These are phyloP conservation scores for Chrysoporthe austroafricana DNA, from an alignment of 2,329 filamentous ascomycete species.

Conservation along the genomic window DNA sequence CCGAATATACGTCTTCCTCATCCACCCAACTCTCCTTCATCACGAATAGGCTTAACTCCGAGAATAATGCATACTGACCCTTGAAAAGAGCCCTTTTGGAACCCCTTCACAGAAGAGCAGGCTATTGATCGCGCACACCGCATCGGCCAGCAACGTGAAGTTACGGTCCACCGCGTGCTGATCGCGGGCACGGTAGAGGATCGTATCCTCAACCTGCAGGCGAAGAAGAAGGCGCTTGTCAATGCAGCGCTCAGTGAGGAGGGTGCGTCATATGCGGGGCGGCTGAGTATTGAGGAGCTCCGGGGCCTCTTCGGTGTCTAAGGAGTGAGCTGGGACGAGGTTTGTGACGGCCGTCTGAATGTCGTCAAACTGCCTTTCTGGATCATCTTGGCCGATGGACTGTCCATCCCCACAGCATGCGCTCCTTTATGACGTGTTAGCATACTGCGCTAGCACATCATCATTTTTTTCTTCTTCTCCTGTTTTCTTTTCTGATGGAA, in stretches of 20 bases:
- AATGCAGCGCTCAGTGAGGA: constrained; percentile 75
- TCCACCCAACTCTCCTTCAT: not conserved
- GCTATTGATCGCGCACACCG: constrained; percentile 85
- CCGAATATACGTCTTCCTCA: too few relatives aligned
- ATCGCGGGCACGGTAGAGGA: constrained; percentile 80
- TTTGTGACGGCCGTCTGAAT: not conserved
- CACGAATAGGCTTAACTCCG: not conserved
- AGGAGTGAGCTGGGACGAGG: not conserved
- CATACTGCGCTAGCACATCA: not conserved
- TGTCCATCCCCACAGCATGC: not conserved
- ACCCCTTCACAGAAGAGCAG: constrained; percentile 86
- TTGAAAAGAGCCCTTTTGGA: constrained; percentile 77
- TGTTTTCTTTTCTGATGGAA: not conserved
- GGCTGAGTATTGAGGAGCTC: constrained; percentile 12
- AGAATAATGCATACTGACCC: not conserved
- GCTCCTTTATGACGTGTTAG: not conserved
- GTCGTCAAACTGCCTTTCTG: not conserved
- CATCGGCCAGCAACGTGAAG: constrained; percentile 73
- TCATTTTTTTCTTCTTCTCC: not conserved
- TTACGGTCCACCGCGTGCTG: constrained; percentile 77
- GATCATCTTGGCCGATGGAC: not conserved
- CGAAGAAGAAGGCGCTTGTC: constrained; percentile 75
- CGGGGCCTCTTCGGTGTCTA: constrained; percentile 17
- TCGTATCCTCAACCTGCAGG: constrained; percentile 75
- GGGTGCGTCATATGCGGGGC: not conserved